A percentile compares a stretch with the other conserved stretches of the same genome.
Evolutionary conservation across 1,284 basidiomycete species (phyloP).

Genomic region (Ustilago trichophora): DNA sequence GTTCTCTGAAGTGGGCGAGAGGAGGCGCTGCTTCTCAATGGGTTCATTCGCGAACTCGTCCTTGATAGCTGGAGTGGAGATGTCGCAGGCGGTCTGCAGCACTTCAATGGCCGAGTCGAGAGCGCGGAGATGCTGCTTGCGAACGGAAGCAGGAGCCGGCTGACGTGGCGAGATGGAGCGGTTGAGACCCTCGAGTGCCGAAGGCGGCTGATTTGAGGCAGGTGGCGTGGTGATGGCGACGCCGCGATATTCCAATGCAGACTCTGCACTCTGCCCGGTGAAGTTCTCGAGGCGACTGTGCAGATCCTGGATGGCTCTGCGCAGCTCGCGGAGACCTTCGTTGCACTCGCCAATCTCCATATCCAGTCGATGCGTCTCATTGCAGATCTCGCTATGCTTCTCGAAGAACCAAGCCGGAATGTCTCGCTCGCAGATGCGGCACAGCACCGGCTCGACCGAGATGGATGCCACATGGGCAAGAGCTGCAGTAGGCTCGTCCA

Average conservation of each 20-base stretch:
- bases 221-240: conserved; percentile 71
- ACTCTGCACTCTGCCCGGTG: conserved; percentile 15
- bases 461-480: conserved; percentile 55
- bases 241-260: conserved; percentile 81
- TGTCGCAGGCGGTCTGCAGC: conserved; percentile 79
- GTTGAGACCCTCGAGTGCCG: conserved; percentile 60
- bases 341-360: conserved; percentile 93
- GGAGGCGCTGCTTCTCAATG: conserved; percentile 87
- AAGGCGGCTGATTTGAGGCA: conserved; percentile 64
- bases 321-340: conserved; percentile 86
- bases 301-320: conserved; percentile 72
- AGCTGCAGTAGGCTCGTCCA: conserved; percentile 30
- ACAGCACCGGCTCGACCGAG: conserved; percentile 81
- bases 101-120: conserved; percentile 87
- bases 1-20: conserved; percentile 71
- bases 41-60: conserved; percentile 79
- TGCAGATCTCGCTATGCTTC: conserved; percentile 99
- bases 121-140: conserved; percentile 71
- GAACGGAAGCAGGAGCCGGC: conserved; percentile 45
- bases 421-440: conserved; percentile 96
- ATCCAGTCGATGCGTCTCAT: conserved; percentile 93
- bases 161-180: conserved; percentile 54
- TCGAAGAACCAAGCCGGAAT: conserved; percentile 99
- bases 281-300: conserved; percentile 47
- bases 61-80: conserved; percentile 86